These are phyloP conservation scores for Helianthus annuus DNA, from an alignment of 129 eudicot species.

Conservation along the genomic window DNA sequence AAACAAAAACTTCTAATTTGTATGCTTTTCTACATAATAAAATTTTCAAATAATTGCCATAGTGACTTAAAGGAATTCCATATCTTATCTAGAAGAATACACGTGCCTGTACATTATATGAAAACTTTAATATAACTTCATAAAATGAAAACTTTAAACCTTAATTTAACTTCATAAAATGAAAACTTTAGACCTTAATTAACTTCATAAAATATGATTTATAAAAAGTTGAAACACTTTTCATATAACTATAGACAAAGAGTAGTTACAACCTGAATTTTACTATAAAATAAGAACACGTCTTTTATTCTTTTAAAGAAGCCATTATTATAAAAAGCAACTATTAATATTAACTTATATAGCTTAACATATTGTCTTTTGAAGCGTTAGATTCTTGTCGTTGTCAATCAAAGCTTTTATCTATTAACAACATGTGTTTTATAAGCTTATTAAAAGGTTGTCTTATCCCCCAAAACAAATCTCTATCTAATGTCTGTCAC, in stretches of 20 bases:
- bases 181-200: not conserved
- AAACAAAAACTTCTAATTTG: too few species aligned
- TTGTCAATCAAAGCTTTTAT: conserved; percentile 20
- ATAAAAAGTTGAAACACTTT: not conserved
- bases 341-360: not conserved
- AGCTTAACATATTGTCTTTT: conserved; percentile 4
- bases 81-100: not conserved
- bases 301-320: not conserved
- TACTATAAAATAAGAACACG: not conserved
- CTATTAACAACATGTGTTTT: not conserved
- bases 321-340: not conserved
- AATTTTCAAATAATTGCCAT: too few species aligned
- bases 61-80: not conserved
- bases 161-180: too few species aligned
- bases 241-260: not conserved
- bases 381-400: conserved; percentile 24
- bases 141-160: not conserved
- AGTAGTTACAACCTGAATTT: not conserved
- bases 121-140: not conserved
- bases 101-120: not conserved
- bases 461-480: conserved; percentile 15
- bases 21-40: too few species aligned
- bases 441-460: conserved; percentile 16
- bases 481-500: conserved; percentile 11
- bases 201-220: not conserved